Evolutionary conservation across 768 basidiomycete genomes (phyloP).

Genomic region (Daedalea quercina): DNA sequence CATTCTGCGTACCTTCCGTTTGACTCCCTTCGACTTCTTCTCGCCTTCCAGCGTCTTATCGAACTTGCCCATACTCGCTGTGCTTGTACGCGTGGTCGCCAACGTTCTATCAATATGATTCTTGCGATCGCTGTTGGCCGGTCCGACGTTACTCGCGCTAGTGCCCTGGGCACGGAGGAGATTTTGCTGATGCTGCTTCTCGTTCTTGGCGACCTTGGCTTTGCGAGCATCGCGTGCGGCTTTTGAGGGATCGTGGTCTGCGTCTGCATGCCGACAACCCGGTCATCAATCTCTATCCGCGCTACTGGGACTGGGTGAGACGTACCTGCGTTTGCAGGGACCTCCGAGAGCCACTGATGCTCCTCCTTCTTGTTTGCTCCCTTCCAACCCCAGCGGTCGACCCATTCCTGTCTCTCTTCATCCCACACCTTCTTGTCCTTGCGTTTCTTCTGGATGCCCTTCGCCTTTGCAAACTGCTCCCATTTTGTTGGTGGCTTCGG

Average conservation of each 20-base stretch:
- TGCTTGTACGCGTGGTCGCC: conserved; percentile 61
- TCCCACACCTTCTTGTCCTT: conserved; percentile 87
- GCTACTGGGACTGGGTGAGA: conserved; percentile 8
- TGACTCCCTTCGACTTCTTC: conserved; percentile 79
- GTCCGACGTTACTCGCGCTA: conserved; percentile 22
- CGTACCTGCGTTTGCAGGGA: conserved; percentile 81
- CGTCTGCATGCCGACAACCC: conserved; percentile 39
- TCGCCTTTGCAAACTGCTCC: conserved; percentile 91
- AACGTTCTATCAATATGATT: conserved; percentile 5
- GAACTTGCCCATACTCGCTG: conserved; percentile 94
- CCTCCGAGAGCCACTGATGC: conserved; percentile 88
- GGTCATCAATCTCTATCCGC: neutral
- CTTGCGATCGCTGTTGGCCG: conserved; percentile 36
- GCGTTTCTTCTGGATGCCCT: conserved; percentile 81
- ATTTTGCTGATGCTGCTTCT: conserved; percentile 69
- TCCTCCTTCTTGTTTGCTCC: conserved; percentile 87
- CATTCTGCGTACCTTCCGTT: conserved; percentile 69
- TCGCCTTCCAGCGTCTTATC: conserved; percentile 90
- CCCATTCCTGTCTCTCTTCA: conserved; percentile 91
- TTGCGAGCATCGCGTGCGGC: conserved; percentile 75
- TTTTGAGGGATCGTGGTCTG: conserved; percentile 75
- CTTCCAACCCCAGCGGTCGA: conserved; percentile 81
- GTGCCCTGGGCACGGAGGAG: conserved; percentile 44
- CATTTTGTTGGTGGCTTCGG: conserved; percentile 93
- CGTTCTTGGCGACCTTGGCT: conserved; percentile 78